phyloP scores from a whole-genome alignment of 352 stramenopile genomes.

The Phytophthora cactorum region DNA sequence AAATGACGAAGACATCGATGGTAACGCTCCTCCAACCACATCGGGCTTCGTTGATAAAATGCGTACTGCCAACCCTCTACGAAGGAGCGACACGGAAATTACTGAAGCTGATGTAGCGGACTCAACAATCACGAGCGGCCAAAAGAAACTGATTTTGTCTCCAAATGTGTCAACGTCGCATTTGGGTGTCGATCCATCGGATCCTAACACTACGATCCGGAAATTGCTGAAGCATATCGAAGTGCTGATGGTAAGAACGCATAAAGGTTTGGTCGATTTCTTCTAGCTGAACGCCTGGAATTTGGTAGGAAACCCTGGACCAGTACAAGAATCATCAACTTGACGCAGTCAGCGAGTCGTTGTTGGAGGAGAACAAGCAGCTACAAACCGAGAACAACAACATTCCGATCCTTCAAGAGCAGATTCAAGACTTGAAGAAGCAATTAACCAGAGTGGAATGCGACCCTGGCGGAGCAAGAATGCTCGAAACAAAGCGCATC shows the following conservation, averaged over 20 bases:
- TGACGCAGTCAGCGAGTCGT: conserved; percentile 50
- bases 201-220: conserved; percentile 81
- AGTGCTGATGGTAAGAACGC: conserved; percentile 60
- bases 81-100: conserved; percentile 12
- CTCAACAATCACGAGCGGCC: not conserved
- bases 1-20: conserved; percentile 10
- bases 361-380: conserved; percentile 69
- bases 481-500: conserved; percentile 35
- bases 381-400: conserved; percentile 88
- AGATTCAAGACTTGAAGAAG: conserved; percentile 76
- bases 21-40: not conserved
- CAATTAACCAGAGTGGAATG: conserved; percentile 28
- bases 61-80: conserved; percentile 51
- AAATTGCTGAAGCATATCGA: conserved; percentile 89
- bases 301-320: conserved; percentile 56
- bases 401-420: conserved; percentile 78
- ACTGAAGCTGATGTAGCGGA: not conserved
- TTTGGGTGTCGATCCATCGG: conserved; percentile 76
- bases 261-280: not conserved
- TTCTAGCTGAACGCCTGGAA: not conserved
- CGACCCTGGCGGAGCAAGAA: not conserved
- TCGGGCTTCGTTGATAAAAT: conserved; percentile 71
- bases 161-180: conserved; percentile 52
- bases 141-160: conserved; percentile 20
- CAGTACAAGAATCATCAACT: conserved; percentile 62